Evolutionary conservation across 768 basidiomycete genomes (phyloP), one percentile per base, ranked within the genome.

Genomic region (Russula emetica): DNA sequence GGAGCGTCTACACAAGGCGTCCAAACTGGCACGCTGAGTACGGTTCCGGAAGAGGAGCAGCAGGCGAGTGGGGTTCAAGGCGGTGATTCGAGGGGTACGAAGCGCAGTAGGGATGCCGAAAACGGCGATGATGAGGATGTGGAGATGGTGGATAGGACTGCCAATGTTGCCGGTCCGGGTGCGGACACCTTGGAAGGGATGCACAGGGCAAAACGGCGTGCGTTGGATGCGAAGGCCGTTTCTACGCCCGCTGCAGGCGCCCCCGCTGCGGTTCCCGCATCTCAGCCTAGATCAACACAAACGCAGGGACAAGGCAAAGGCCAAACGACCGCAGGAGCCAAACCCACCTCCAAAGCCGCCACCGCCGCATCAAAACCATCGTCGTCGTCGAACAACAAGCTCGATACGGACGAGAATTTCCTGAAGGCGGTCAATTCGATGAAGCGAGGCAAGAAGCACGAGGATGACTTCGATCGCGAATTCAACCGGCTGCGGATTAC

Each of bases 401-500:
- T 63, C 2, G 88, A 90, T 70, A 83, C 78, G 14, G 88, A 90
- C 65, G 75, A 75, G 6, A 80, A 78, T 0, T 88, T 90, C 70
- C 74, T 90, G 32, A 85, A 82, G 62, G 88, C 88, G 0, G 75
- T 90, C 40, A 87, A 88, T 13, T 87, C 86, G 1, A 85, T 76
- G 9, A 88, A 86, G 67, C 79, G 79, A n/a, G 84, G 83, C 6
- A 87, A 85, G 76, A 85, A 80, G 68, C 67, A 73, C 1, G 86
- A 87, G 70, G 85, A 88, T 69, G 77, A 78, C 0, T 87, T 87
- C 62, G 88, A 90, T 72, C 80, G 86, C 26, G 88, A 90, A 59
- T 90, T 90, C 67, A 88, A 88, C 69, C 82, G 83, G 42, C 76
- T 90, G 56, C 85, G 82, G 67, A 85, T 90, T 53, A 78, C 84